A percentile compares a stretch with the other conserved stretches of the same genome.
These are phyloP conservation scores for Cucurbita maxima DNA, from an alignment of 306 rosid species.

Conservation along the genomic window DNA sequence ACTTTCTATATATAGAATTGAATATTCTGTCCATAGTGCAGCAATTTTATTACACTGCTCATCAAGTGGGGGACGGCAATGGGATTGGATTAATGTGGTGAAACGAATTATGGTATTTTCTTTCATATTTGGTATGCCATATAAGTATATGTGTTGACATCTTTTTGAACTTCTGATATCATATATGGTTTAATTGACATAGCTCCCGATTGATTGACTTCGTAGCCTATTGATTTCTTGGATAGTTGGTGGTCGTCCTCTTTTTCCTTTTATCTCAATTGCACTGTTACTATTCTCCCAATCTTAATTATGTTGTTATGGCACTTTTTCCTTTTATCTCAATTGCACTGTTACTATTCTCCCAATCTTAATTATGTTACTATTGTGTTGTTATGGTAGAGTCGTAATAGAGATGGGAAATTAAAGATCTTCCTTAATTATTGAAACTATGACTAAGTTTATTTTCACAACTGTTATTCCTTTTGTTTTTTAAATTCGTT, in stretches of 20 bases:
- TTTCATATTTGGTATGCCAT: not conserved
- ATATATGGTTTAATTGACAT: not conserved
- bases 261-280: not conserved
- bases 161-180: not conserved
- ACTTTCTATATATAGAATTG: not conserved
- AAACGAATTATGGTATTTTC: not conserved
- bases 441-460: not conserved
- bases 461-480: too few species aligned
- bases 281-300: not conserved
- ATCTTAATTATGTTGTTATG: not conserved
- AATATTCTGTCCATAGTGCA: conserved; percentile 7
- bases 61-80: not conserved
- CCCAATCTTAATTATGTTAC: not conserved
- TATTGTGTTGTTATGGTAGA: not conserved
- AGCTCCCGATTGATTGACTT: not conserved
- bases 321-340: not conserved
- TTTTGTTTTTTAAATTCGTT: not conserved
- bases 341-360: not conserved
- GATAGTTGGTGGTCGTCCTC: not conserved
- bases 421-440: not conserved
- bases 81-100: not conserved
- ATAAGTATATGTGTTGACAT: not conserved
- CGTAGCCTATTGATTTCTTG: not conserved
- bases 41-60: conserved; percentile 2
- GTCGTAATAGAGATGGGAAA: not conserved